Base-by-base conservation (phyloP, 2,329 filamentous ascomycete genomes). In the Celoporthe dispersa region DNA sequence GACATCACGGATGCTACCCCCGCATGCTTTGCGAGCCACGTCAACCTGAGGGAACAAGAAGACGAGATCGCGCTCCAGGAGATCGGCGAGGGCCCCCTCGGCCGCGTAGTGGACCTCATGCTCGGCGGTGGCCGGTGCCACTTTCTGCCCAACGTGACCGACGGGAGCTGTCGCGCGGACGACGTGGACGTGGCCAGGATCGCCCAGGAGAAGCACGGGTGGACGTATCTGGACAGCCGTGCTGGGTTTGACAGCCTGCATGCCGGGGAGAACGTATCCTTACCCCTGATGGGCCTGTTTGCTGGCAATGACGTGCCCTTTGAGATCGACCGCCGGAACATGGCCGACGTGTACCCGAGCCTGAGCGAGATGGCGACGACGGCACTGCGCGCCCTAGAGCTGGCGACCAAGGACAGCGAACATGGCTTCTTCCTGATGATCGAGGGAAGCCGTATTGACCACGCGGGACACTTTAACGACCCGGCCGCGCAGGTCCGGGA, bases 361-460 rank as follows among this genome's bases (percentile, higher is more conserved):
- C 84, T 99, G 55, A 92, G 92, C 78, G 94, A 98, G 81, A 98
- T 98, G 94, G 89, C 95, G 11, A 86, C 87, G 74, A 93, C 93
- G 22, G 95, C 96, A 1, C 84, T 99, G 72, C 88, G 86, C 19
- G 90, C 93, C 1, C 87, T 99, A 33, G 91, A 92, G 72, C 89
- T 90, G 70, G 96, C 94, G 0, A 98, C 96, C 0, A 85, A 88
- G 77, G 85, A 94, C 77, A 94, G 88, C 72, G 94, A 98, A 57
- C 90, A 97, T 80, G 96, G 96, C 5, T 99, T 98, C 85, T 99
- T 99, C 82, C 85, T 99, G 75, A 97, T 99, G 95, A 97, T 99
- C 72, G 96, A 99, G 81, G 96, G 94, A 5, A 97, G 93, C 76
- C 88, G 96, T 57, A 98, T 99, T 76, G 96, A 99, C 77, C 96